A percentile compares a stretch with the other conserved stretches of the same genome.
These are phyloP conservation scores for Arthrobotrys musiformis DNA, from an alignment of 2,329 filamentous ascomycete genomes.

Conservation along the genomic window DNA sequence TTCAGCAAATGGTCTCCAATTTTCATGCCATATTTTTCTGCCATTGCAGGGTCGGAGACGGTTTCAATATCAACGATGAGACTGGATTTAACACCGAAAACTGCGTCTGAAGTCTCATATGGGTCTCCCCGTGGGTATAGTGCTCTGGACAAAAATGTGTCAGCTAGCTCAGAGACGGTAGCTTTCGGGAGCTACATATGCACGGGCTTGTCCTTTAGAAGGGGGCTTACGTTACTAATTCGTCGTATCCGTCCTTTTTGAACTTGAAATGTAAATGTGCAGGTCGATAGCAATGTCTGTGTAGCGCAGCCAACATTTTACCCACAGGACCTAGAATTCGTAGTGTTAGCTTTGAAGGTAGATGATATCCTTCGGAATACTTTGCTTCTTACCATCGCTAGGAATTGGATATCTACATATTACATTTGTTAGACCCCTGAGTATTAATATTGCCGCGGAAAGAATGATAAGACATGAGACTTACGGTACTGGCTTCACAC, in stretches of 20 bases:
- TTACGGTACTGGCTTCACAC: slow-evolving; percentile 81
- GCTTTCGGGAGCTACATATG: not conserved
- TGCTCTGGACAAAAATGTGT: slow-evolving; percentile 62
- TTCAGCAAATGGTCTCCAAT: slow-evolving; percentile 73
- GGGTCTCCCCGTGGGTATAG: slow-evolving; percentile 81
- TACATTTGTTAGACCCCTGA: not conserved
- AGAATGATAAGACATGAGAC: slow-evolving; percentile 74
- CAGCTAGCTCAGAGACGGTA: not conserved
- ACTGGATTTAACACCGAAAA: slow-evolving; percentile 86
- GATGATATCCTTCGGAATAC: not conserved
- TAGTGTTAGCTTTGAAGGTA: not conserved
- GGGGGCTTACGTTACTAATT: slow-evolving; percentile 78
- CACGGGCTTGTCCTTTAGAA: not conserved
- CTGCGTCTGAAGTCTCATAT: slow-evolving; percentile 84
- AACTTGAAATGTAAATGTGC: slow-evolving; percentile 92
- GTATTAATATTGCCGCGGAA: too few species aligned
- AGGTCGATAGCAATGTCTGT: slow-evolving; percentile 81
- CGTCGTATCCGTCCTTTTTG: slow-evolving; percentile 79
- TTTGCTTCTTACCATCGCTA: slow-evolving; percentile 22
- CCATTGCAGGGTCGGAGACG: slow-evolving; percentile 67
- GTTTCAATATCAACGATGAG: slow-evolving; percentile 74
- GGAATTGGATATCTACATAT: slow-evolving; percentile 52
- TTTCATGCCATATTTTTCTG: slow-evolving; percentile 72
- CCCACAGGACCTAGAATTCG: slow-evolving; percentile 71
- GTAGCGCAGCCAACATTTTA: slow-evolving; percentile 72